Evolutionary conservation across 2,329 filamentous ascomycete species (phyloP).

Genomic region (Aspergillus neoniger): DNA sequence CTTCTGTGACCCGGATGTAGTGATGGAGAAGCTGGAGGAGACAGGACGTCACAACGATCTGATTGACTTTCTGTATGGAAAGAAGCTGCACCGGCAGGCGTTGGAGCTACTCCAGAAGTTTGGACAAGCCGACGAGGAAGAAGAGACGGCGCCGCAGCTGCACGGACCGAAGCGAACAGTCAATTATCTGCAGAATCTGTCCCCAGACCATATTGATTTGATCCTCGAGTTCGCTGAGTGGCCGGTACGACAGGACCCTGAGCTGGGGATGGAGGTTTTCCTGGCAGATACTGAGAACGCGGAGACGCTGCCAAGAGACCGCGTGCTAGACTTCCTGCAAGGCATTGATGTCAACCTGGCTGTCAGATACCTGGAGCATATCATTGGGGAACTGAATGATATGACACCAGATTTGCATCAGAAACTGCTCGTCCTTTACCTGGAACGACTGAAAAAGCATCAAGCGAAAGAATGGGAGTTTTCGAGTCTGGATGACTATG

Average conservation of each 20-base stretch:
- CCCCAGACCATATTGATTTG: slow-evolving; percentile 83
- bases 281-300: slow-evolving; percentile 92
- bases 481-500: slow-evolving; percentile 51
- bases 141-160: slow-evolving; percentile 54
- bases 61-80: slow-evolving; percentile 96
- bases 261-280: slow-evolving; percentile 88
- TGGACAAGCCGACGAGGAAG: slow-evolving; percentile 58
- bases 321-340: slow-evolving; percentile 73
- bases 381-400: slow-evolving; percentile 85
- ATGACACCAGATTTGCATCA: slow-evolving; percentile 85
- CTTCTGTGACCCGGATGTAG: slow-evolving; percentile 93
- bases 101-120: slow-evolving; percentile 80
- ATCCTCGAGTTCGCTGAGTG: slow-evolving; percentile 90
- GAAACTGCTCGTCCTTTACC: slow-evolving; percentile 71
- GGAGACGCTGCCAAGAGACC: slow-evolving; percentile 78
- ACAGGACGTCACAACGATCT: slow-evolving; percentile 87
- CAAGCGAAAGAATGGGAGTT: slow-evolving; percentile 41
- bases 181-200: slow-evolving; percentile 83
- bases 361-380: slow-evolving; percentile 82
- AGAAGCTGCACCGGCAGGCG: slow-evolving; percentile 86
- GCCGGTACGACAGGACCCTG: slow-evolving; percentile 72
- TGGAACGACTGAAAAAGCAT: slow-evolving; percentile 54
- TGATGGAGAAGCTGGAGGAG: slow-evolving; percentile 88
- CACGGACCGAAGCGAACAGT: slow-evolving; percentile 83
- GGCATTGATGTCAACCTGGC: slow-evolving; percentile 71